Evolutionary conservation across 805 yeast genomes (phyloP), one percentile per base, ranked within the genome.

Genomic region (Metschnikowia picachoensis): DNA sequence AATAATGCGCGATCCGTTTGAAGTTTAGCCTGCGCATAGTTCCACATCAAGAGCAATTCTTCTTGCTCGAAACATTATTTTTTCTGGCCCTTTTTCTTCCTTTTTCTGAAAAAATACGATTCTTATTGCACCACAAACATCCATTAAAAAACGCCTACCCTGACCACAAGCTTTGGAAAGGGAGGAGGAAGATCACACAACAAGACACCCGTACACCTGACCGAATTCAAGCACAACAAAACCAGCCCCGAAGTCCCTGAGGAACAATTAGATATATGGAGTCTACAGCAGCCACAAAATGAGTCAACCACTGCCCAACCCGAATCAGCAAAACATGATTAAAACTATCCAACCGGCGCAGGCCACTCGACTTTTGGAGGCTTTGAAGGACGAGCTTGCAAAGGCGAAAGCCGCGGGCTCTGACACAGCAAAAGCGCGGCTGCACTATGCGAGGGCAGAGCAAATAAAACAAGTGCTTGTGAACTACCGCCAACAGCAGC

Each of bases 361-460:
- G 53, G 80, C 80, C 15, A 77, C 80, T 33, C 81, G 79, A 58
- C 67, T 85, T 49, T 74, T 83, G 11, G 78, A 74, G 49, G 85
- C 81, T 44, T 78, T 80, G 51, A 77, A 76, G 41, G 67, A 73
- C 30, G 85, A 82, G 54, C 73, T 80, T 30, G 55, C 78, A 17
- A 76, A 78, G 54, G 90, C 89, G 1, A 79, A 78, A 55, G 76
- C 75, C 14, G 76, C 83, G 0, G 87, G 88, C 3, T 57, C 58
- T 34, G 68, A 55, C 39, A 47, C 54, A n/a, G 47, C 57, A 25
- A 79, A 72, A 47, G 89, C 88, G 15, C 77, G 78, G 54, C 82
- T 80, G 50, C 84, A 83, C 55, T 65, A 79, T 54, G 72, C 72
- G 49, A 79, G 78, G 50, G 89, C 88, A 3, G 81, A 83, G 37